phyloP scores from a whole-genome alignment of 75 land plant genomes.

The Cupressus sempervirens region DNA sequence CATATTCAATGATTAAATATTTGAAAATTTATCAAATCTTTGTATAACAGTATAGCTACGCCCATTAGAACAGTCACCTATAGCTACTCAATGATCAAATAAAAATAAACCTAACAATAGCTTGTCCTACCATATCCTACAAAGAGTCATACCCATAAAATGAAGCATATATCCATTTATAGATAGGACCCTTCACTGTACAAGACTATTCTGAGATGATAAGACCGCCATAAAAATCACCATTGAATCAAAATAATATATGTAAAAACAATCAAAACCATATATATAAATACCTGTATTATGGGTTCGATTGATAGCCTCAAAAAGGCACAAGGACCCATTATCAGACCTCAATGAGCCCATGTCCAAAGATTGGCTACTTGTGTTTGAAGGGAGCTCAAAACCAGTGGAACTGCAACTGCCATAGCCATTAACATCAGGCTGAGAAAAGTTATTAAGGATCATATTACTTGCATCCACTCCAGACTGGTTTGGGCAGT shows the following conservation, averaged over 20 bases:
- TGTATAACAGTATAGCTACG: background rate
- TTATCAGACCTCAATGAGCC: background rate
- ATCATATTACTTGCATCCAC: background rate
- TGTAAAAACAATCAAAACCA: no score
- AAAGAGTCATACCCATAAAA: no score
- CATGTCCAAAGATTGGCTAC: background rate
- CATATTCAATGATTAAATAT: background rate
- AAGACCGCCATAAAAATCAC: no score
- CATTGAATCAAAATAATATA: no score
- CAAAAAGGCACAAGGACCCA: background rate
- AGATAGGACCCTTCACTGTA: background rate
- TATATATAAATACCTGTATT: background rate
- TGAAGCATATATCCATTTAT: background rate
- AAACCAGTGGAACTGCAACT: background rate
- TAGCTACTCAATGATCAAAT: background rate
- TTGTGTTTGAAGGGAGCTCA: conserved; percentile 8
- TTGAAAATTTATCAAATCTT: background rate
- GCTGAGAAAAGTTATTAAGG: background rate
- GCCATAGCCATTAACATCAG: background rate
- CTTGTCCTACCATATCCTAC: background rate
- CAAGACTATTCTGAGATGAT: no score
- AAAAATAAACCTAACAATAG: background rate
- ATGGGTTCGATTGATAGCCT: background rate
- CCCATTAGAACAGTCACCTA: background rate
- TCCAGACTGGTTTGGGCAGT: background rate